These are phyloP conservation scores for Cystobasidiopsis lactophilus DNA, from an alignment of 768 basidiomycete species.

Conservation along the genomic window DNA sequence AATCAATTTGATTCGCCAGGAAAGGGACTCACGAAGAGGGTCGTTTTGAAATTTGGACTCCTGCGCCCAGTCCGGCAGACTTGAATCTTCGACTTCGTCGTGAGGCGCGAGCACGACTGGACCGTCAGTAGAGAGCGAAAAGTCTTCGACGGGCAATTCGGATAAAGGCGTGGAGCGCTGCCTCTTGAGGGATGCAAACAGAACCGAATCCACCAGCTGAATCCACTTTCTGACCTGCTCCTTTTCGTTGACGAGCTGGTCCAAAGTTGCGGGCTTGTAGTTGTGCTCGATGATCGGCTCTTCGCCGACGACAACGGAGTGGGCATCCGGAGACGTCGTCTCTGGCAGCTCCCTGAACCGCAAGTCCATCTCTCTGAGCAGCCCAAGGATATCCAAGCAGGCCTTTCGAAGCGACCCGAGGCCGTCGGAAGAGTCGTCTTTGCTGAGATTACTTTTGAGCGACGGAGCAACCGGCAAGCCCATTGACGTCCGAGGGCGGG, in stretches of 20 bases:
- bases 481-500: constrained; percentile 7
- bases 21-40: constrained; percentile 34
- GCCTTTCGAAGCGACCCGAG: constrained; percentile 37
- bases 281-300: background rate
- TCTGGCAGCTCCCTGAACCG: constrained; percentile 35
- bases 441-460: background rate
- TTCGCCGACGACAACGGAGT: background rate
- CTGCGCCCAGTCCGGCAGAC: constrained; percentile 58
- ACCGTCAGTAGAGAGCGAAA: background rate
- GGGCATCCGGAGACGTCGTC: background rate
- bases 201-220: constrained; percentile 6
- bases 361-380: constrained; percentile 63
- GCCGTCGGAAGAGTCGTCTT: background rate
- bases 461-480: constrained; percentile 15
- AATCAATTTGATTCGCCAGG: background rate
- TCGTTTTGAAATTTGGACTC: constrained; percentile 35
- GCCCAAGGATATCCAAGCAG: constrained; percentile 61
- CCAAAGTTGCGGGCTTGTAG: constrained; percentile 2
- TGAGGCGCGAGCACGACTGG: background rate
- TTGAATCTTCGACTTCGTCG: background rate
- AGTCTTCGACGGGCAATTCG: too few relatives aligned
- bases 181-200: constrained; percentile 25
- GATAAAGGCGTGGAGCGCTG: background rate
- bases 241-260: background rate
- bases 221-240: constrained; percentile 7